These are phyloP conservation scores for Clathrospora elynae DNA, from an alignment of 2,329 filamentous ascomycete genomes.

Conservation along the genomic window DNA sequence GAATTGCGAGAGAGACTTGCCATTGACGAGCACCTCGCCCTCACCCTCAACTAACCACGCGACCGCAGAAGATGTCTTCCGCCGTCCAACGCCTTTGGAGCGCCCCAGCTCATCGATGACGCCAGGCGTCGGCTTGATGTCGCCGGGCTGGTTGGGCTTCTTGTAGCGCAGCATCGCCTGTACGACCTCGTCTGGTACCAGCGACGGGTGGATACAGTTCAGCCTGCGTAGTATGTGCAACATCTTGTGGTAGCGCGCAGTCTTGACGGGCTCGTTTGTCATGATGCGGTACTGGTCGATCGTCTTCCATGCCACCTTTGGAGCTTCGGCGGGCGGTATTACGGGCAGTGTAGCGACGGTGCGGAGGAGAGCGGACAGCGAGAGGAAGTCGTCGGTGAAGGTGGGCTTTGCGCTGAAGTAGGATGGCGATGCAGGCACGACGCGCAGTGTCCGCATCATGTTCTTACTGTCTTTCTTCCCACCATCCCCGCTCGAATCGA, in stretches of 20 bases:
- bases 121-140: conserved; percentile 66
- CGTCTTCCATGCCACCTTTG: conserved; percentile 79
- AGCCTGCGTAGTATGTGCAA: conserved; percentile 76
- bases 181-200: conserved; percentile 73
- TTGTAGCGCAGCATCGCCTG: conserved; percentile 71
- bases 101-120: conserved; percentile 77
- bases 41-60: conserved; percentile 92
- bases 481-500: conserved; percentile 28
- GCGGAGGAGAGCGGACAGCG: conserved; percentile 71
- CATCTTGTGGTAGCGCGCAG: conserved; percentile 77
- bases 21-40: conserved; percentile 88
- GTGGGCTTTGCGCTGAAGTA: conserved; percentile 88
- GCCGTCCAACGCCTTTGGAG: conserved; percentile 77
- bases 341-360: conserved; percentile 76
- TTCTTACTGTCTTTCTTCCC: conserved; percentile 17
- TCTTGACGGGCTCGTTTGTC: conserved; percentile 56
- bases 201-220: conserved; percentile 79
- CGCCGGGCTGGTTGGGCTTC: conserved; percentile 73
- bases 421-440: conserved; percentile 84
- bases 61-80: conserved; percentile 84
- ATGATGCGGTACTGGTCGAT: conserved; percentile 72
- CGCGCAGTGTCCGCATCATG: conserved; percentile 59
- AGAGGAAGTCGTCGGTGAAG: conserved; percentile 84
- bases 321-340: conserved; percentile 67
- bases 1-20: conserved; percentile 77